Evolutionary conservation across 108 stramenopile genomes (phyloP).

Genomic region (Nitzschia putrida): DNA sequence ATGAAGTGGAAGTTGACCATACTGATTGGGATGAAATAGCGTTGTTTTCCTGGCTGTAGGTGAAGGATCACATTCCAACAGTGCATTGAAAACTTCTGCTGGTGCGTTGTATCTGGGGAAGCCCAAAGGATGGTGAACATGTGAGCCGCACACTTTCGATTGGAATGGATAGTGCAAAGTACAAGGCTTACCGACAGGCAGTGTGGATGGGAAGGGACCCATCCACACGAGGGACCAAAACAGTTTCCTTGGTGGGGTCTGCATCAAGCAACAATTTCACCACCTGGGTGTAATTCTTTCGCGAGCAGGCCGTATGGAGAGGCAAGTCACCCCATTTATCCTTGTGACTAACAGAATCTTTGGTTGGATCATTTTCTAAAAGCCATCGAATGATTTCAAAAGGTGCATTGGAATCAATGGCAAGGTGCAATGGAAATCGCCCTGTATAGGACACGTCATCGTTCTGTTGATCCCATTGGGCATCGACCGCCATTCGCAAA

Average conservation of each 20-base stretch:
- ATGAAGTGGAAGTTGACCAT: conserved; percentile 64
- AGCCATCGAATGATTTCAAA: conserved; percentile 53
- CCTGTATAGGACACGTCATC: conserved; percentile 27
- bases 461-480: conserved; percentile 15
- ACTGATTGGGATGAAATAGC: conserved; percentile 40
- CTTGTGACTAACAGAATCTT: conserved; percentile 37
- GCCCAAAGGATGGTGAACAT: not conserved
- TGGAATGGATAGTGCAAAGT: not conserved
- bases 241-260: conserved; percentile 43
- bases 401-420: conserved; percentile 70
- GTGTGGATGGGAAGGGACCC: conserved; percentile 62
- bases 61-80: conserved; percentile 43
- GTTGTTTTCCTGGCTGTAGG: conserved; percentile 39
- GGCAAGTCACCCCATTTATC: conserved; percentile 66
- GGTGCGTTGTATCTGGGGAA: conserved; percentile 47
- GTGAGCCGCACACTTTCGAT: not conserved
- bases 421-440: conserved; percentile 62
- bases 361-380: conserved; percentile 48
- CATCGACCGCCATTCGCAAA: conserved; percentile 46
- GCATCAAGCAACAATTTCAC: conserved; percentile 58
- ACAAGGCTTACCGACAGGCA: conserved; percentile 38
- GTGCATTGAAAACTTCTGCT: conserved; percentile 44
- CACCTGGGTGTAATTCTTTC: conserved; percentile 30
- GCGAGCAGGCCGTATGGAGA: conserved; percentile 34
- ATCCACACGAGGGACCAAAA: conserved; percentile 48